Base-by-base conservation (phyloP, 306 rosid genomes). In the Senna siamea region DNA sequence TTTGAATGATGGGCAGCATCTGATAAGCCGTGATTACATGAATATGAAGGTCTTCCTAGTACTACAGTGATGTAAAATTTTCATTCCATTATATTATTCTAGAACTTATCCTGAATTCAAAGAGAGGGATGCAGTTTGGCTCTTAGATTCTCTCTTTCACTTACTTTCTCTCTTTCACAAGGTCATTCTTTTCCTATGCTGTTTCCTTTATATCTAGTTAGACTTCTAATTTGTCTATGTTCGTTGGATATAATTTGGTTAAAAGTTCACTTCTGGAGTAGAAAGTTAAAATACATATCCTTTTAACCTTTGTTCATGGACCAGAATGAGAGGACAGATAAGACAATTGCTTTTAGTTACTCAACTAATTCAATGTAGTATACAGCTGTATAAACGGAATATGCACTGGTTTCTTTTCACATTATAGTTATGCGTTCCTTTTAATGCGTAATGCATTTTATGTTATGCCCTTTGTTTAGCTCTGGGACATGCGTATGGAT, bases 401-500 rank as follows among this genome's bases (percentile, higher is more conserved):
- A n/a, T n/a, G n/a, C n/a, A n/a, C n/a, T n/a, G n/a, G n/a, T n/a
- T n/a, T n/a, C n/a, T n/a, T n/a, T n/a, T n/a, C n/a, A n/a, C n/a
- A n/a, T n/a, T n/a, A n/a, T n/a, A n/a, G n/a, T n/a, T n/a, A n/a
- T n/a, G n/a, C n/a, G n/a, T n/a, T n/a, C n/a, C n/a, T n/a, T n/a
- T n/a, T n/a, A n/a, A n/a, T n/a, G n/a, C n/a, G n/a, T n/a, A n/a
- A 15, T 40, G 13, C 2, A 12, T 30, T 75, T 55, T 15, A 32
- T 17, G 34, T 32, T 6, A 1, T 18, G 28, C 34, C 34, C 43
- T 60, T 60, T 68, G 62, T 58, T 26, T 78, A 88, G 96, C 88
- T 90, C 46, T 90, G 96, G 96, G 96, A 88, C 76, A 73, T 77
- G 71, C 86, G 79, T n/a, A 90, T 80, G 91, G 84, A 85, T 74